These are phyloP conservation scores for Candida tammaniensis DNA, from an alignment of 805 yeast genomes.

Conservation along the genomic window DNA sequence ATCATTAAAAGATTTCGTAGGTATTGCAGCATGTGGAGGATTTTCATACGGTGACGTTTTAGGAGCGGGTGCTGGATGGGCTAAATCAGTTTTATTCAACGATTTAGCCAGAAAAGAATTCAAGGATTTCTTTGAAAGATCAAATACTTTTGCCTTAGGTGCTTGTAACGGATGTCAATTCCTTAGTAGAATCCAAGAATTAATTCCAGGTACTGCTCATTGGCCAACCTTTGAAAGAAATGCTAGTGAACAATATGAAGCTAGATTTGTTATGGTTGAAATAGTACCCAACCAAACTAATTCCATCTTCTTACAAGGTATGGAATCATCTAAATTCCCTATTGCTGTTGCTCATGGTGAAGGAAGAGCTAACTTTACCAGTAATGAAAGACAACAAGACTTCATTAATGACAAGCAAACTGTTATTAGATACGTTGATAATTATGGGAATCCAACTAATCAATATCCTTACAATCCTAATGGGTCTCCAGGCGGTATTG, in stretches of 20 bases:
- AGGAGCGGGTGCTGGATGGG: conserved; percentile 99
- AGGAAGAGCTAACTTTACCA: conserved; percentile 79
- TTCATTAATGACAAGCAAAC: conserved; percentile 54
- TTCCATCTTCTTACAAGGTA: conserved; percentile 74
- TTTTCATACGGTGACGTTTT: conserved; percentile 98
- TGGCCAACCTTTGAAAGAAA: conserved; percentile 98
- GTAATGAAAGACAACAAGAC: conserved; percentile 36
- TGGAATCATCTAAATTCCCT: conserved; percentile 93
- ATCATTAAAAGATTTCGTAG: conserved; percentile 75
- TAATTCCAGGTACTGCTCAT: conserved; percentile 89
- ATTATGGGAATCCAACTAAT: conserved; percentile 81
- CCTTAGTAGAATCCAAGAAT: conserved; percentile 75
- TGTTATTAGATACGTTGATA: conserved; percentile 82
- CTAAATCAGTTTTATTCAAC: conserved; percentile 88
- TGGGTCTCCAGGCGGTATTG: conserved; percentile 90
- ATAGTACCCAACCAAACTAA: conserved; percentile 51
- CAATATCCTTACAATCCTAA: conserved; percentile 93
- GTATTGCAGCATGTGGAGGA: conserved; percentile 98
- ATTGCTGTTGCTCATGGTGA: conserved; percentile 99
- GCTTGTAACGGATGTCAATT: conserved; percentile 99
- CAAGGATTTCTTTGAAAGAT: conserved; percentile 76
- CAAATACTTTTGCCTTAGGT: conserved; percentile 94
- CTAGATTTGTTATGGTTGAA: conserved; percentile 88
- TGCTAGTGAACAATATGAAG: conserved; percentile 92
- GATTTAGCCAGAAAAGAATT: conserved; percentile 75